A percentile compares a stretch with the other conserved stretches of the same genome.
Evolutionary conservation across 1,284 basidiomycete genomes (phyloP).

Genomic region (Melampsora larici-populina): DNA sequence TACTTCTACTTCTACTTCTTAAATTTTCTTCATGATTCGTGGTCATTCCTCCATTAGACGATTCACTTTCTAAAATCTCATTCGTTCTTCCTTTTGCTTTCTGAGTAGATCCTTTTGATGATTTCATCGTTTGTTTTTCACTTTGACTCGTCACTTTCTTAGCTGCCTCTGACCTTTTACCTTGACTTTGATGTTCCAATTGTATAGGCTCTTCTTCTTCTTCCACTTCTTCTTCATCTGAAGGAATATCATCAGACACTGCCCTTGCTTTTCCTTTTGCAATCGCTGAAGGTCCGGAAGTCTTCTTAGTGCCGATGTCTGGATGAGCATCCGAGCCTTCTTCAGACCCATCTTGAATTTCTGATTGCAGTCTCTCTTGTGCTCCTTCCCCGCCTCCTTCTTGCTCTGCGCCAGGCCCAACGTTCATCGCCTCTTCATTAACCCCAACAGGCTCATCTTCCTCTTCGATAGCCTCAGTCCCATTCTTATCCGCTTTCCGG

Average conservation of each 20-base stretch:
- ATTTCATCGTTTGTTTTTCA: too few species aligned
- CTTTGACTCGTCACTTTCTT: background rate
- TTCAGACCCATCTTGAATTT: background rate
- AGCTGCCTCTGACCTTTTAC: background rate
- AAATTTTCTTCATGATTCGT: too few species aligned
- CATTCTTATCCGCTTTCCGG: conserved; percentile 6
- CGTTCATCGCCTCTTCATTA: background rate
- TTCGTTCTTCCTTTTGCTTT: background rate
- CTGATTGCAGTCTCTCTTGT: background rate
- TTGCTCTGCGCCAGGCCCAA: background rate
- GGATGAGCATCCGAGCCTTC: background rate
- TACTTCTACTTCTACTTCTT: too few species aligned
- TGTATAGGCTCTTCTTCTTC: background rate
- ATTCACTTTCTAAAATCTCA: background rate
- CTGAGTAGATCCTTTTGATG: too few species aligned
- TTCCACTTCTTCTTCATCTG: background rate
- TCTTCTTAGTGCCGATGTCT: background rate
- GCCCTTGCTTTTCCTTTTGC: conserved; percentile 1
- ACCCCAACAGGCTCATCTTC: background rate
- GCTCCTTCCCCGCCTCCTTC: background rate
- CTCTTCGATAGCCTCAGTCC: background rate
- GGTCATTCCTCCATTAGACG: background rate
- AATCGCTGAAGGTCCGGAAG: background rate
- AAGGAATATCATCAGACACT: background rate
- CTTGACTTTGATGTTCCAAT: background rate